Evolutionary conservation across 805 yeast genomes (phyloP), one percentile per base, ranked within the genome.

Genomic region (Diddensiella santjacobensis): DNA sequence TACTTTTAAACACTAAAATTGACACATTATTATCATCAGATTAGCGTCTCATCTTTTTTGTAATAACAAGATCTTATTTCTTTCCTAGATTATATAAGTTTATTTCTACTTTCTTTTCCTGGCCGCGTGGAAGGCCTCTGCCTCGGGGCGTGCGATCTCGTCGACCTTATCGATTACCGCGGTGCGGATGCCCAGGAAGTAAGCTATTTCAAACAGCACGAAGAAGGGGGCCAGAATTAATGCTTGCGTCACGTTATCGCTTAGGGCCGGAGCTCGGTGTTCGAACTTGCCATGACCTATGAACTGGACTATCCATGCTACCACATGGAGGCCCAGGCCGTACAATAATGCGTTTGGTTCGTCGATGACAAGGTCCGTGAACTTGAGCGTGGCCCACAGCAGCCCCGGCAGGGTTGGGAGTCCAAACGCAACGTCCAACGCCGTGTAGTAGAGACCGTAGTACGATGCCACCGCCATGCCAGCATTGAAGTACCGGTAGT

Each of bases 151-250:
- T 11, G 77, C 63, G 61, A 69, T 52, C 58, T 60, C 52, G 67
- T 77, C 74, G 73, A 84, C 79, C 3, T 62, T 57, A 48, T 67
- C 71, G 50, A 79, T 71, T 47, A 83, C 64, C 22, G 75, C 78
- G 45, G 65, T 65, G 56, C 79, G 72, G 59, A 68, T 76, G 0
- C 96, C 96, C n/a, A 81, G 57, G 48, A 69, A 64, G 58, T 87
- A 87, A 11, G 86, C 73, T 2, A 83, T 60, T 64, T 93, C 98
- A 63, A 82, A 87, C 11, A 82, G 70, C 3, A 89, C 95, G 63
- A 91, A 90, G 60, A 79, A 88, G 1, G 98, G 98, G 0, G 98
- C 98, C 53, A 90, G 71, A 0, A 91, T 88, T 17, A 91, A 64
- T 3, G 97, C 93, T 61, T 89, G 97, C 3, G 83, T 68, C 40